A percentile compares a stretch with the other conserved stretches of the same genome.
Conservation (phyloP, 1,139 yeast species). For the Suhomyces panamericanus region DNA sequence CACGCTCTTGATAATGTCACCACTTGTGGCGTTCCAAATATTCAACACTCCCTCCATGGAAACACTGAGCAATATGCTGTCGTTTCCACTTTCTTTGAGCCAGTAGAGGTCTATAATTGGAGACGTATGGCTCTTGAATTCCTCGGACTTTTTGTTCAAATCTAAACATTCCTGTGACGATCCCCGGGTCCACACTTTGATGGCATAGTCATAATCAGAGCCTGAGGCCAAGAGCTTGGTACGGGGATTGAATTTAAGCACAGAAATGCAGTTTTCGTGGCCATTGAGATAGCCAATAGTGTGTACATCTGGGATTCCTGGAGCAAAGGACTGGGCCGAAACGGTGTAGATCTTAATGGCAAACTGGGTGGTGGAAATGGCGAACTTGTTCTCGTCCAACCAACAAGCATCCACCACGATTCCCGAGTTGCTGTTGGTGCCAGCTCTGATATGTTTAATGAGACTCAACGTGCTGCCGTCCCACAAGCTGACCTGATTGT, state of each 20-base stretch:
- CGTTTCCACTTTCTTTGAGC: constrained; percentile 33
- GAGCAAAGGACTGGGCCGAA: constrained; percentile 12
- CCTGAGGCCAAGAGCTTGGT: constrained; percentile 65
- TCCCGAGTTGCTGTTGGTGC: constrained; percentile 8
- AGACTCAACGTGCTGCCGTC: constrained; percentile 37
- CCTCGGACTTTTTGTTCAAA: constrained; percentile 22
- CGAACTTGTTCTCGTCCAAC: constrained; percentile 71
- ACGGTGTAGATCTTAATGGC: constrained; percentile 61
- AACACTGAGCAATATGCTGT: constrained; percentile 31
- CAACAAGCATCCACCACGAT: constrained; percentile 49
- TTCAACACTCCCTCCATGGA: constrained; percentile 74
- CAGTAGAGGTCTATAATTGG: constrained; percentile 59
- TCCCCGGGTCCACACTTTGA: constrained; percentile 73
- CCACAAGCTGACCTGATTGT: constrained; percentile 38
- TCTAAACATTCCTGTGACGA: constrained; percentile 47
- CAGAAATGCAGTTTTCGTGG: constrained; percentile 63
- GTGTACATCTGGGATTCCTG: constrained; percentile 24
- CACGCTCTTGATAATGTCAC: constrained; percentile 29
- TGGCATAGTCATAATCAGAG: constrained; percentile 65
- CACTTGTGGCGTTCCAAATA: constrained; percentile 61
- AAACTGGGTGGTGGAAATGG: constrained; percentile 61
- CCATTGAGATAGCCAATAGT: constrained; percentile 69
- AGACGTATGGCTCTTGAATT: constrained; percentile 44
- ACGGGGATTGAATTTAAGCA: constrained; percentile 51
- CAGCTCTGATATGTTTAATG: constrained; percentile 30